Evolutionary conservation across 495 filamentous ascomycete species (phyloP).

Genomic region (Podospora pseudopauciseta): DNA sequence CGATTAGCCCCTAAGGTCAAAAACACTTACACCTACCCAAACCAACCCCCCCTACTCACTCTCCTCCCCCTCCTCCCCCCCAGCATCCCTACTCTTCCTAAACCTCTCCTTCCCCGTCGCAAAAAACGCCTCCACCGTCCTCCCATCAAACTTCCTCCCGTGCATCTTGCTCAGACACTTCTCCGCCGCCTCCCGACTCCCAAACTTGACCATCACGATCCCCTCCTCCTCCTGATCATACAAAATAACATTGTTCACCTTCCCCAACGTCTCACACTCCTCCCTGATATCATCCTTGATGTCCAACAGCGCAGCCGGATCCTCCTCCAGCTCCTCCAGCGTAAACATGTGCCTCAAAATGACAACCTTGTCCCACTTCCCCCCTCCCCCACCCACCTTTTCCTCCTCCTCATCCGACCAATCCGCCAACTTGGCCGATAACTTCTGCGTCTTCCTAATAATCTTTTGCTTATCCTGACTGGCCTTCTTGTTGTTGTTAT

Average conservation of each 20-base stretch:
- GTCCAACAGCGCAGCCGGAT: constrained; percentile 77
- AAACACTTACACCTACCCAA: too few relatives aligned
- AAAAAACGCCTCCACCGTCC: constrained; percentile 72
- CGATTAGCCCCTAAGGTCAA: too few relatives aligned
- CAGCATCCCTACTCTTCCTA: constrained; percentile 57
- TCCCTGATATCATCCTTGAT: constrained; percentile 93
- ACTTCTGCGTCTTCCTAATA: constrained; percentile 79
- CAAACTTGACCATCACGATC: constrained; percentile 78
- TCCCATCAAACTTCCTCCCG: constrained; percentile 72
- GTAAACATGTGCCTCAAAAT: constrained; percentile 96
- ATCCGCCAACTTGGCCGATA: constrained; percentile 85
- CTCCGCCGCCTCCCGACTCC: constrained; percentile 62
- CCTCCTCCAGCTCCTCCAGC: constrained; percentile 76
- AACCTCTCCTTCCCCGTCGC: constrained; percentile 74
- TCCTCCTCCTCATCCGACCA: constrained; percentile 79
- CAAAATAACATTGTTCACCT: constrained; percentile 85
- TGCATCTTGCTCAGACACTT: constrained; percentile 75
- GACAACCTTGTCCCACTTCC: constrained; percentile 72
- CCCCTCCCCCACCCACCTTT: constrained; percentile 40
- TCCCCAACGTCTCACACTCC: constrained; percentile 80
- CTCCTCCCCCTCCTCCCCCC: constrained; percentile 39
- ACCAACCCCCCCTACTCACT: constrained; percentile 9
- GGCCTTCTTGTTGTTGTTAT: not conserved
- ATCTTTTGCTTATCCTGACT: constrained; percentile 78
- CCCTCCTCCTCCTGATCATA: constrained; percentile 88